Percentiles rank a stretch among this genome's conserved stretches.
Conservation (phyloP, 1,139 yeast species). For the Nematodospora anomalae region DNA sequence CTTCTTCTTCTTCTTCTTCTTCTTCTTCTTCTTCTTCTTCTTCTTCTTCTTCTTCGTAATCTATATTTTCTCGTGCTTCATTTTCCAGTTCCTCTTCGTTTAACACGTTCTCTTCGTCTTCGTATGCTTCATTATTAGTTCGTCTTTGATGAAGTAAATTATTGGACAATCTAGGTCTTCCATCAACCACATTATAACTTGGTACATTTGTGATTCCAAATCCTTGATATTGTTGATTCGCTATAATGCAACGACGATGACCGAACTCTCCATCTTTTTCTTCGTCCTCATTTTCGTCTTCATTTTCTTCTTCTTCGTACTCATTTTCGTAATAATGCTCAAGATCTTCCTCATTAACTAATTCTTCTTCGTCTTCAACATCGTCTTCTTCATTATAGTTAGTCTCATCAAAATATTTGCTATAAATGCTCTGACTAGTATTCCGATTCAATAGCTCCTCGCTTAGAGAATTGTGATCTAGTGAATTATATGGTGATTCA, state of each 20-base stretch:
- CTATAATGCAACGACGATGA: too few relatives aligned
- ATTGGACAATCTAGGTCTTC: slow-evolving; percentile 13
- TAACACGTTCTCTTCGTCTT: slow-evolving; percentile 7
- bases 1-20: slow-evolving; percentile 2
- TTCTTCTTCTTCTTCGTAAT: slow-evolving; percentile 1
- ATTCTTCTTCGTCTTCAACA: slow-evolving; percentile 8
- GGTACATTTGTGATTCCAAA: slow-evolving; percentile 6
- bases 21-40: not conserved
- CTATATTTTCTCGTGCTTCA: slow-evolving; percentile 1
- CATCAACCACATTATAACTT: slow-evolving; percentile 6
- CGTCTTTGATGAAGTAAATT: slow-evolving; percentile 1
- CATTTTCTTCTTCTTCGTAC: slow-evolving; percentile 13
- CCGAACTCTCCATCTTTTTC: slow-evolving; percentile 11
- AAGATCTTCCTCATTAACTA: slow-evolving; percentile 5
- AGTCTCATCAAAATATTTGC: slow-evolving; percentile 5
- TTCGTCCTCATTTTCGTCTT: slow-evolving; percentile 15
- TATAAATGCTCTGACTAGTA: not conserved
- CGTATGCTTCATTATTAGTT: slow-evolving; percentile 8
- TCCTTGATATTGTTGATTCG: slow-evolving; percentile 1
- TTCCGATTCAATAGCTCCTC: not conserved
- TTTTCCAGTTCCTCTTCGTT: slow-evolving; percentile 8
- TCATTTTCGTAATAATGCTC: slow-evolving; percentile 11
- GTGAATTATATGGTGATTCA: slow-evolving; percentile 4
- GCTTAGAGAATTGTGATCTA: not conserved
- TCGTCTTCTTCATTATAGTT: slow-evolving; percentile 10